Base-by-base conservation (phyloP, 2,329 filamentous ascomycete genomes). In the Colletotrichum higginsianum region DNA sequence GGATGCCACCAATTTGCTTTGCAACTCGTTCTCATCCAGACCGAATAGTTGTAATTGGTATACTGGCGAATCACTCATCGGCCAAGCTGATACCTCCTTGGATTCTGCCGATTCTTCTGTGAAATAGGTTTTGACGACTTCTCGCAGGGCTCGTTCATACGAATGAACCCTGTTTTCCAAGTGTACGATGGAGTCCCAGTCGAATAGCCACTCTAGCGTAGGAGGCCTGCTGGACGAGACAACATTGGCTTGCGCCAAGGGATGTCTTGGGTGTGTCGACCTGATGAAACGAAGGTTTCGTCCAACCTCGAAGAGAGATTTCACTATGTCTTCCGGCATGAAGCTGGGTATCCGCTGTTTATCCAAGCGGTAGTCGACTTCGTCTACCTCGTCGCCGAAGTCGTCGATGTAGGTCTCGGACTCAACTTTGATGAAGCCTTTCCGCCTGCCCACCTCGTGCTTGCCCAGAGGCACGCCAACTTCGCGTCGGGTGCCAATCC, bases 301-400 rank as follows among this genome's bases (percentile, higher is more conserved):
- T 4, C 94, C 94, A 4, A 91, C 93, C 78, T 97, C 94, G 74
- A 96, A 95, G n/a, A 96, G 89, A 6, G 86, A 84, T 61, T 88
- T 86, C 3, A 90, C 91, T 74, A 95, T 88, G 68, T 96, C 93
- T 6, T 84, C 79, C 0, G 91, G 88, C 55, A 97, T 86, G 75
- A 96, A 96, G 2, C 86, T 84, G 0, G 94, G 94, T 82, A 96
- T 90, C 73, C 89, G 88, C 38, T 88, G 84, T 26, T 86, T 84
- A 71, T 92, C 90, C 42, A 95, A 86, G 7, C 89, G 81, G 75
- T 89, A 93, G 73, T 93, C 89, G 1, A 86, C 78, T 26, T 90
- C 88, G 49, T 87, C 86, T 11, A 86, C 81, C 75, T 91, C 86
- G 23, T 88, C 84, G 1, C 88, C 89, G 71, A 87, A 86, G 56